These are phyloP conservation scores for Globisporangium cystogenes DNA, from an alignment of 352 stramenopile genomes.

Conservation along the genomic window DNA sequence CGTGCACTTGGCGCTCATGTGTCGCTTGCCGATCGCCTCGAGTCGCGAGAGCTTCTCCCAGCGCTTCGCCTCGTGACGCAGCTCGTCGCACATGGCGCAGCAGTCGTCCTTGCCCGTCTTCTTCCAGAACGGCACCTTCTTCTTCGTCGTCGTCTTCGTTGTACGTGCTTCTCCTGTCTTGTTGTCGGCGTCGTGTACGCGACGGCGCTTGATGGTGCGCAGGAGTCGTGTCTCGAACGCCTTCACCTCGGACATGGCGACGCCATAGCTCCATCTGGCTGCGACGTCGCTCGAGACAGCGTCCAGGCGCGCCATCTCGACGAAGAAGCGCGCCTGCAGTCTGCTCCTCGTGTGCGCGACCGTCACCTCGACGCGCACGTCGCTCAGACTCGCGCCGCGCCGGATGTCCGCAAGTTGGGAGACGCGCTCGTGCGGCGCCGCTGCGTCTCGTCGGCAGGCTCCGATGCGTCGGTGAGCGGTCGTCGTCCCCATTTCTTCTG, in stretches of 20 bases:
- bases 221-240: constrained; percentile 30
- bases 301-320: constrained; percentile 30
- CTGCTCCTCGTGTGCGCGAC: constrained; percentile 44
- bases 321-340: constrained; percentile 45
- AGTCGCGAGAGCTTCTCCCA: constrained; percentile 36
- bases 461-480: not conserved
- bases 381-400: constrained; percentile 42
- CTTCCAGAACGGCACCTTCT: constrained; percentile 4
- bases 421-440: constrained; percentile 16
- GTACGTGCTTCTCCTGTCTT: constrained; percentile 1
- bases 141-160: constrained; percentile 11
- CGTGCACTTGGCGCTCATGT: constrained; percentile 45
- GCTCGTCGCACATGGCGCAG: constrained; percentile 37
- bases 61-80: constrained; percentile 29
- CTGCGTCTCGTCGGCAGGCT: not conserved
- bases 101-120: not conserved
- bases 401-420: constrained; percentile 49
- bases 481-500: not conserved
- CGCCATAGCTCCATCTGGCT: constrained; percentile 16
- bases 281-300: constrained; percentile 1
- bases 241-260: constrained; percentile 31
- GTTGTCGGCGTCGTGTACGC: not conserved
- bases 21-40: constrained; percentile 32
- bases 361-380: constrained; percentile 37
- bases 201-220: constrained; percentile 29